A percentile compares a stretch with the other conserved stretches of the same genome.
Evolutionary conservation across 352 stramenopile genomes (phyloP).

Genomic region (Phytophthora pistaciae): DNA sequence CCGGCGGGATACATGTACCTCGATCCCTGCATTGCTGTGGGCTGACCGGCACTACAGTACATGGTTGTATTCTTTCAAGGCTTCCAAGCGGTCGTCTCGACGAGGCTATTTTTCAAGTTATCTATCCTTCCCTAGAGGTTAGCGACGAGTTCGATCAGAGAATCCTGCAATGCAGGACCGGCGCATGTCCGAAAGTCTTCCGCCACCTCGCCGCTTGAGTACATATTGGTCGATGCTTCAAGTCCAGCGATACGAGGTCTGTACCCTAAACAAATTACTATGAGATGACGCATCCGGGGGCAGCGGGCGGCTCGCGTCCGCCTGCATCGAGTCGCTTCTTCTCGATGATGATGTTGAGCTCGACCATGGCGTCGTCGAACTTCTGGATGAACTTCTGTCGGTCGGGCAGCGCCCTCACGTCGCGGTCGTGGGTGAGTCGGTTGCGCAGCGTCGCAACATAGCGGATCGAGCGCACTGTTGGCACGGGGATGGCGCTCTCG

Average conservation of each 20-base stretch:
- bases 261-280: slow-evolving; percentile 2
- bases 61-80: too few species aligned
- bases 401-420: slow-evolving; percentile 65
- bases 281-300: slow-evolving; percentile 44
- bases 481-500: slow-evolving; percentile 45
- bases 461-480: slow-evolving; percentile 73
- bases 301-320: not conserved
- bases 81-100: too few species aligned
- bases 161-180: too few species aligned
- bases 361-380: slow-evolving; percentile 65
- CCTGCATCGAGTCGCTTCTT: slow-evolving; percentile 56
- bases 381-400: slow-evolving; percentile 70
- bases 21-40: not conserved
- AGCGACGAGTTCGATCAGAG: too few species aligned
- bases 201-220: too few species aligned
- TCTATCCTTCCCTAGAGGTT: too few species aligned
- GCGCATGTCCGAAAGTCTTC: too few species aligned
- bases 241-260: too few species aligned
- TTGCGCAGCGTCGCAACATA: slow-evolving; percentile 87
- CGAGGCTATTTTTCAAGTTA: too few species aligned
- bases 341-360: slow-evolving; percentile 67
- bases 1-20: not conserved
- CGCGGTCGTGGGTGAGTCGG: slow-evolving; percentile 80
- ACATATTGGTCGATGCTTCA: too few species aligned
- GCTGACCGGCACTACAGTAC: too few species aligned